Base-by-base conservation (phyloP, 495 filamentous ascomycete genomes). In the Ramalina intermedia region DNA sequence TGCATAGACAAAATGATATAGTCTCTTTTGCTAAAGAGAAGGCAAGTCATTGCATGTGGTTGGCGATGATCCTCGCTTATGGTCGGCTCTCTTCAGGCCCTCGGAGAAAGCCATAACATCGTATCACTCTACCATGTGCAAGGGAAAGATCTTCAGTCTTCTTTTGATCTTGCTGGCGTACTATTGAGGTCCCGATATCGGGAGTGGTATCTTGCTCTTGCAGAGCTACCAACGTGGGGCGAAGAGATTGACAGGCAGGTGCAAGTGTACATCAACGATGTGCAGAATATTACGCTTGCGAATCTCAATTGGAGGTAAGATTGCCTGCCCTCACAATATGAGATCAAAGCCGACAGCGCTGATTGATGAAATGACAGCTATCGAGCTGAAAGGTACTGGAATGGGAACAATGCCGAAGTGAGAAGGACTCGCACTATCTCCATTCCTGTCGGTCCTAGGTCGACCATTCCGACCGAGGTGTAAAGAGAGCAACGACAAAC, bases 301-400 rank as follows among this genome's bases (percentile, higher is more conserved):
- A 66, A 65, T 58, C 39, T 67, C 23, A 48, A 64, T 41, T 67
- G 64, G 64, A 67, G 64, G 64, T 63, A 43, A 21, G 58, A 33
- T 26, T 20, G 5, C 26, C 17, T n/a, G 7, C 14, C 29, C 29
- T 33, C 12, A 33, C 29, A 33, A 9, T 33, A 2, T 11, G 12
- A 11, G 12, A 33, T 13, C 29, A 33, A 33, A 7, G 8, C 29
- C 12, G 6, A 7, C 29, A 33, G 7, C 12, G 3, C 29, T 33
- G 29, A 33, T 8, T 33, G 29, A 33, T 9, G 12, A 33, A 33
- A 33, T 11, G 8, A 33, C 6, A 33, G 29, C 29, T 33, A 33
- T 13, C 29, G 29, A 9, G 12, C 29, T 33, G 29, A 33, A 9
- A 33, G 29, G 29, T 33, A 33, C 7, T 33, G 29, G 29, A 12